phyloP scores from a whole-genome alignment of 1,284 basidiomycete genomes.

The Taiwanofungus camphoratus region DNA sequence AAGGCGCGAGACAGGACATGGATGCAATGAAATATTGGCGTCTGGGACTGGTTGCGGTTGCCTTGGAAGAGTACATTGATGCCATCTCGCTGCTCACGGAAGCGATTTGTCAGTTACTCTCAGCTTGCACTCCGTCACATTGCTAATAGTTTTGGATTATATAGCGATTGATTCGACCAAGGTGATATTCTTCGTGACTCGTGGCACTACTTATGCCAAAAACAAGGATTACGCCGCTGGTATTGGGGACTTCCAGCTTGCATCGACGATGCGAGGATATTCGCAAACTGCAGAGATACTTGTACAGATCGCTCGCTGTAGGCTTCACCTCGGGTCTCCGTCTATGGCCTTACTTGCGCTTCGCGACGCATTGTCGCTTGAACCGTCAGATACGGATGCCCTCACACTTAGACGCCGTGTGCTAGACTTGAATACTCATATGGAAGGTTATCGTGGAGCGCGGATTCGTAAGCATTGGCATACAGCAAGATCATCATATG shows the following conservation, averaged over 20 bases:
- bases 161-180: conserved; percentile 3
- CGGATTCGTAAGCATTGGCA: conserved; percentile 16
- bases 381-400: conserved; percentile 8
- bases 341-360: conserved; percentile 12
- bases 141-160: neutral
- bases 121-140: neutral
- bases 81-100: neutral
- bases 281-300: neutral
- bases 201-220: conserved; percentile 9
- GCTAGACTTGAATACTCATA: conserved; percentile 9
- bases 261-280: conserved; percentile 3
- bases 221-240: conserved; percentile 6
- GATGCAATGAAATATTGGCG: neutral
- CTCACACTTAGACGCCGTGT: conserved; percentile 7
- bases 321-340: conserved; percentile 9
- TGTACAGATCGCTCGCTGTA: conserved; percentile 14
- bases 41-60: neutral
- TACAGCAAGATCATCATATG: conserved; percentile 14
- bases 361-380: conserved; percentile 10
- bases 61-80: neutral
- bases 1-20: neutral
- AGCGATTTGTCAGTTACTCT: conserved; percentile 11
- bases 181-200: conserved; percentile 4
- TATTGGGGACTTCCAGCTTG: conserved; percentile 14
- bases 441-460: conserved; percentile 10